Evolutionary conservation across 352 stramenopile genomes (phyloP).

Genomic region (Labyrinthula sp.): DNA sequence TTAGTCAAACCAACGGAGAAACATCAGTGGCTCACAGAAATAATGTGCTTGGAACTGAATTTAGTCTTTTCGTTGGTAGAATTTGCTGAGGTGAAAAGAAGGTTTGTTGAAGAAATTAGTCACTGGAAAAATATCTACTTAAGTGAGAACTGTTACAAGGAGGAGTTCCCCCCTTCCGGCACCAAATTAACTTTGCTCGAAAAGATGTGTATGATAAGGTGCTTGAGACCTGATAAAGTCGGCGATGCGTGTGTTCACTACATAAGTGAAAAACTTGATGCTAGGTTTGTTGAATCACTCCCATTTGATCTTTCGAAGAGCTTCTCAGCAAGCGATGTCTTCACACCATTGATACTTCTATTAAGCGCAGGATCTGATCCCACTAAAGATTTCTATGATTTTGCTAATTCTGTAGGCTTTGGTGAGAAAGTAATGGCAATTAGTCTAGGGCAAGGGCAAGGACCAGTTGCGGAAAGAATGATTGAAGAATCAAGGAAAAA

Average conservation of each 20-base stretch:
- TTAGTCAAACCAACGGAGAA: slow-evolving; percentile 39
- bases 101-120: slow-evolving; percentile 48
- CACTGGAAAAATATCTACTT: slow-evolving; percentile 44
- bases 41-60: slow-evolving; percentile 68
- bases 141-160: slow-evolving; percentile 50
- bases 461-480: slow-evolving; percentile 61
- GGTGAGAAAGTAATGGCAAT: slow-evolving; percentile 68
- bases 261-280: slow-evolving; percentile 47
- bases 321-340: slow-evolving; percentile 68
- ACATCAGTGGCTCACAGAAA: slow-evolving; percentile 36
- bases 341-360: slow-evolving; percentile 82
- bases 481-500: slow-evolving; percentile 66
- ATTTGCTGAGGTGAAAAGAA: neutral
- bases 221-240: slow-evolving; percentile 68
- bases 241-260: slow-evolving; percentile 67
- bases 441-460: slow-evolving; percentile 75
- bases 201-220: slow-evolving; percentile 60
- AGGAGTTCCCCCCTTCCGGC: slow-evolving; percentile 43
- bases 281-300: slow-evolving; percentile 70
- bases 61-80: slow-evolving; percentile 55
- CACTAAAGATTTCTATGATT: slow-evolving; percentile 71
- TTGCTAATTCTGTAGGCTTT: slow-evolving; percentile 55
- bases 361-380: slow-evolving; percentile 73
- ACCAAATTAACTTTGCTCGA: slow-evolving; percentile 62
- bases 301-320: slow-evolving; percentile 76